Evolutionary conservation across 208 protist species (phyloP), one percentile per base, ranked within the genome.

Genomic region (Leishmania major): DNA sequence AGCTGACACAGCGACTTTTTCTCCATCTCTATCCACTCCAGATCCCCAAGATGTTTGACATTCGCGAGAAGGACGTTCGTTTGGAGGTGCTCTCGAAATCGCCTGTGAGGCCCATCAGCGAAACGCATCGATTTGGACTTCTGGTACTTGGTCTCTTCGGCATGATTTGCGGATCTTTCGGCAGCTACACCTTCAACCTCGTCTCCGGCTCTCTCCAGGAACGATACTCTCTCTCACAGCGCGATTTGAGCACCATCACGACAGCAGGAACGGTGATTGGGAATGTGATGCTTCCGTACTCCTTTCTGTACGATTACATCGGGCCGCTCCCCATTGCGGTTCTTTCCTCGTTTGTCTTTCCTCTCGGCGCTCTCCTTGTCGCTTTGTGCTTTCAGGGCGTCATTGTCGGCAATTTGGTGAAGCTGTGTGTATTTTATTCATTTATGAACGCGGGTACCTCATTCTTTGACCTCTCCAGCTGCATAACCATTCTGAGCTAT

Each of bases 221-320:
- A 8, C 84, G 84, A n/a, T 93, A 88, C 64, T 83, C 85, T n/a
- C 87, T 93, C 43, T 81, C 81, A 13, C 87, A 89, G 67, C 88
- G 84, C 37, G 84, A 91, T 70, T 85, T 95, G 71, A 90, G 89
- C 19, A 92, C 90, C 22, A 93, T 95, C 76, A 88, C 83, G 62
- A 93, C 87, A 0, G 78, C 88, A 25, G 84, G 85, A 35, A 89
- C 88, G 40, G 78, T 90, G 4, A 45, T 88, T 47, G 80, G 84
- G 22, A 77, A 87, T 69, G 81, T 92, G 31, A 80, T 85, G 64
- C 69, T 92, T 45, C 87, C 86, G 35, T 88, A 90, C 80, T 87
- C 84, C 45, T 81, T 83, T 40, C 7, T 92, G 15, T 94, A 90
- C 80, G 91, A 94, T 73, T 83, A 87, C 35, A 80, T 93, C 72